phyloP scores from a whole-genome alignment of 208 protist genomes.

The Giardia muris region DNA sequence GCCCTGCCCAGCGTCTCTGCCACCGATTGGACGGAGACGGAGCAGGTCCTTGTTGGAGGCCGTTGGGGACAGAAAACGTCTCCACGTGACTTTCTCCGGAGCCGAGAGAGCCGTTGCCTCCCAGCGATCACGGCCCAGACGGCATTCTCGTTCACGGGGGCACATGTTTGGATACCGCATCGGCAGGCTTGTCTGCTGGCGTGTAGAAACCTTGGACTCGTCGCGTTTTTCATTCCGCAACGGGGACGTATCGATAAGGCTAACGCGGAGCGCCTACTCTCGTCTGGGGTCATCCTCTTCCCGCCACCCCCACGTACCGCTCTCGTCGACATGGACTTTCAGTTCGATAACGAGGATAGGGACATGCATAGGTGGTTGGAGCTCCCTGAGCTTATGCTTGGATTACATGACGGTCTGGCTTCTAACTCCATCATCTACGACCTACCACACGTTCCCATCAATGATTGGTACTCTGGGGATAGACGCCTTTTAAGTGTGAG shows the following conservation, averaged over 20 bases:
- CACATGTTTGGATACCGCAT: background rate
- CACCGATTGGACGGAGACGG: no score
- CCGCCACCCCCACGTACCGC: background rate
- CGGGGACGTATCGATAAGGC: background rate
- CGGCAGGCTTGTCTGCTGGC: background rate
- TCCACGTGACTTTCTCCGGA: no score
- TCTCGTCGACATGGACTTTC: background rate
- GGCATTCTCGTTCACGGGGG: background rate
- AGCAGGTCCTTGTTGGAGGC: no score
- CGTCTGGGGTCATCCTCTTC: background rate
- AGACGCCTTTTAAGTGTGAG: background rate
- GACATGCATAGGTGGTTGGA: background rate
- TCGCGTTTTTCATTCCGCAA: background rate
- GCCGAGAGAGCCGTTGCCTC: no score
- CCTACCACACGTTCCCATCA: background rate
- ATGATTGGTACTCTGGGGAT: background rate
- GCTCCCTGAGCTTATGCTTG: background rate
- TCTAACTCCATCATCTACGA: background rate
- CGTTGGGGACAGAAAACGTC: no score
- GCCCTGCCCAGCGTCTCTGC: no score
- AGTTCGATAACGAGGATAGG: background rate
- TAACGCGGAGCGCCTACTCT: background rate
- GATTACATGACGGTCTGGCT: background rate
- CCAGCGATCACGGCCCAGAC: background rate
- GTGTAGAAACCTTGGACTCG: background rate